These are phyloP conservation scores for Penicillium janthinellum DNA, from an alignment of 2,329 filamentous ascomycete genomes.

Conservation along the genomic window DNA sequence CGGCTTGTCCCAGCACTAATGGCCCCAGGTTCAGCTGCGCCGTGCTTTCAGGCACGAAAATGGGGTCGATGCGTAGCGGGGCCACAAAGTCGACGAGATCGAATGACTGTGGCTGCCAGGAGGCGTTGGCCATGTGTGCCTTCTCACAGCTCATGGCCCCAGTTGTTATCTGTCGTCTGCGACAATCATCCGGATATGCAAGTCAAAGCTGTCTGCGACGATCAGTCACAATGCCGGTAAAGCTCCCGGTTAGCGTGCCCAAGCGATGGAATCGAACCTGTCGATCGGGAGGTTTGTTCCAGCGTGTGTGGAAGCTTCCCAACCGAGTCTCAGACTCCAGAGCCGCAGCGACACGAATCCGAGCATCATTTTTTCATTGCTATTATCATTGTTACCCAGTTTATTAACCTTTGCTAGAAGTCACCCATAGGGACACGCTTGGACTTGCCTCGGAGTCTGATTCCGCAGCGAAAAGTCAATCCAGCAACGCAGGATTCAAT, in stretches of 20 bases:
- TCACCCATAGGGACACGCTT: neutral
- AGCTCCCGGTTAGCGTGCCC: neutral
- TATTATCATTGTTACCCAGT: no score
- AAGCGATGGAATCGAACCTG: neutral
- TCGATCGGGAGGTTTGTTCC: neutral
- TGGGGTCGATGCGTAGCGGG: slow-evolving; percentile 2
- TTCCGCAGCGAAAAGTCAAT: neutral
- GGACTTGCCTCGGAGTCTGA: slow-evolving; percentile 1
- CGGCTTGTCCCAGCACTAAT: neutral
- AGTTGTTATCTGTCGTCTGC: slow-evolving; percentile 5
- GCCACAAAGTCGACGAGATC: neutral
- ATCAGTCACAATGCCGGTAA: slow-evolving; percentile 19
- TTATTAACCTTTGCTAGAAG: neutral
- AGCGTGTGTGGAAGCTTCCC: neutral
- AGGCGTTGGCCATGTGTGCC: neutral
- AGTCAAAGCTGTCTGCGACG: slow-evolving; percentile 11
- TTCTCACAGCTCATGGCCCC: neutral
- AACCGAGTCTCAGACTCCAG: neutral
- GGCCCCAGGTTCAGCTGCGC: slow-evolving; percentile 16
- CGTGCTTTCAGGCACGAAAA: slow-evolving; percentile 3
- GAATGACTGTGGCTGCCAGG: neutral
- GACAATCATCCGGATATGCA: slow-evolving; percentile 16
- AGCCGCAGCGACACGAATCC: neutral
- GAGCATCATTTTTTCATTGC: no score
- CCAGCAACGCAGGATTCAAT: neutral